A percentile compares a stretch with the other conserved stretches of the same genome.
Conservation (phyloP, 257 asterid species). For the Solanum pennellii region DNA sequence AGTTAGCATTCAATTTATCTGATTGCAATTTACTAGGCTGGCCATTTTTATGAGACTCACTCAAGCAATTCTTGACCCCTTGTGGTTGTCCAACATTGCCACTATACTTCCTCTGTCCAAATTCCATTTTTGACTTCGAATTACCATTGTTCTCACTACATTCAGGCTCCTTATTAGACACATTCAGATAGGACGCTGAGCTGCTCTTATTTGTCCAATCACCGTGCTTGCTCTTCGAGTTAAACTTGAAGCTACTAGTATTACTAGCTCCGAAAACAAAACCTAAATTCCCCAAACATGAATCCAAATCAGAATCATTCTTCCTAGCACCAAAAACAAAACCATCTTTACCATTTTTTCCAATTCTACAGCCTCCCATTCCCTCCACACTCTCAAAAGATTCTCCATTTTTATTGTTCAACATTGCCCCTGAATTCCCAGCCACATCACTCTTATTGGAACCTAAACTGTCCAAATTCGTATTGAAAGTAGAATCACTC, state of each 20-base stretch:
- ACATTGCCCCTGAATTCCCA: neutral
- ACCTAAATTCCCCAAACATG: conserved; percentile 1
- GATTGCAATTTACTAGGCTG: conserved; percentile 1
- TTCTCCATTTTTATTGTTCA: neutral
- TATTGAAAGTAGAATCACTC: conserved; percentile 3
- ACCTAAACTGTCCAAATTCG: conserved; percentile 6
- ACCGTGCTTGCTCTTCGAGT: neutral
- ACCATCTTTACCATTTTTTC: neutral
- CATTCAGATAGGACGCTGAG: neutral
- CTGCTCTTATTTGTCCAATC: neutral
- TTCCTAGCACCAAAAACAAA: conserved; percentile 23
- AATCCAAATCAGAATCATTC: neutral
- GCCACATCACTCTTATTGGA: neutral
- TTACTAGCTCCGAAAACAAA: conserved; percentile 6
- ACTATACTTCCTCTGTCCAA: neutral
- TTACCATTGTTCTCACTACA: neutral
- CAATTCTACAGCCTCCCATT: neutral
- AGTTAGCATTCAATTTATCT: neutral
- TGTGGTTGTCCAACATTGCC: neutral
- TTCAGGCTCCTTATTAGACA: neutral
- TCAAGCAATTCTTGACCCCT: neutral
- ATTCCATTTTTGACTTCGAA: neutral
- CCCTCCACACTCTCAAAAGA: neutral
- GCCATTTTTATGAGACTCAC: neutral
- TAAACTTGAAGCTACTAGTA: neutral